A percentile compares a stretch with the other conserved stretches of the same genome.
Conservation (phyloP, 2,329 filamentous ascomycete genomes). For the Aspergillus pseudoviridinutans region DNA sequence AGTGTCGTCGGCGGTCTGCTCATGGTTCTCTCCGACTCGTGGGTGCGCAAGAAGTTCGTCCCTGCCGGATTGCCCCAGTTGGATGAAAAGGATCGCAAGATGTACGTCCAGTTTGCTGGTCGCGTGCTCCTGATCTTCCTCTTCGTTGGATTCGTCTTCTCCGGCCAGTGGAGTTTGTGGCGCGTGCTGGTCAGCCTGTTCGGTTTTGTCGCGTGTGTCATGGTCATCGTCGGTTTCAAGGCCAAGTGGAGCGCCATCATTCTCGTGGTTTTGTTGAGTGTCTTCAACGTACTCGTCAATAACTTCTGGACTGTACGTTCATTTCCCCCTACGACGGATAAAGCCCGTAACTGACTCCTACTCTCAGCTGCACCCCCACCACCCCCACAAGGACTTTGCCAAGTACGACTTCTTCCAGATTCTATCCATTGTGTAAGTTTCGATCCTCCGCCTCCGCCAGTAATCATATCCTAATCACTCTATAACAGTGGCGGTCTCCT, state of each 20-base stretch:
- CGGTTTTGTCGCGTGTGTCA: constrained; percentile 87
- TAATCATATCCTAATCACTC: neutral
- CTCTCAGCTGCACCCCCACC: constrained; percentile 82
- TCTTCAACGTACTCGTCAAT: constrained; percentile 97
- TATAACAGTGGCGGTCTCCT: constrained; percentile 72
- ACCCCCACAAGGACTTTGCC: constrained; percentile 99
- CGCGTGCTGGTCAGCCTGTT: constrained; percentile 78
- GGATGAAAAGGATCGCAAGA: constrained; percentile 99
- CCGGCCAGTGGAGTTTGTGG: constrained; percentile 87
- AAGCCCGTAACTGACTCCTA: constrained; percentile 13
- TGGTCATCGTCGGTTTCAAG: constrained; percentile 99
- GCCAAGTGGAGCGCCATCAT: constrained; percentile 98
- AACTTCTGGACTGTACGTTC: constrained; percentile 97
- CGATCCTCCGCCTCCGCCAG: neutral
- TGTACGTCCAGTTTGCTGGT: constrained; percentile 99
- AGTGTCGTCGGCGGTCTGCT: constrained; percentile 95
- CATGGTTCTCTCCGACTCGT: constrained; percentile 97
- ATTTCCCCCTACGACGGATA: neutral
- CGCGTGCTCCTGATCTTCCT: constrained; percentile 95
- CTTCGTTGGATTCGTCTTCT: constrained; percentile 94
- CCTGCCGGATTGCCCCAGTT: constrained; percentile 90
- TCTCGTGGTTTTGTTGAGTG: constrained; percentile 86
- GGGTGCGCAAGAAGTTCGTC: constrained; percentile 95
- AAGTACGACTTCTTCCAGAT: constrained; percentile 99
- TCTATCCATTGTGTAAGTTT: constrained; percentile 81